Evolutionary conservation across 2,329 filamentous ascomycete genomes (phyloP), one percentile per base, ranked within the genome.

Genomic region (Chaetomiaceae sp.): DNA sequence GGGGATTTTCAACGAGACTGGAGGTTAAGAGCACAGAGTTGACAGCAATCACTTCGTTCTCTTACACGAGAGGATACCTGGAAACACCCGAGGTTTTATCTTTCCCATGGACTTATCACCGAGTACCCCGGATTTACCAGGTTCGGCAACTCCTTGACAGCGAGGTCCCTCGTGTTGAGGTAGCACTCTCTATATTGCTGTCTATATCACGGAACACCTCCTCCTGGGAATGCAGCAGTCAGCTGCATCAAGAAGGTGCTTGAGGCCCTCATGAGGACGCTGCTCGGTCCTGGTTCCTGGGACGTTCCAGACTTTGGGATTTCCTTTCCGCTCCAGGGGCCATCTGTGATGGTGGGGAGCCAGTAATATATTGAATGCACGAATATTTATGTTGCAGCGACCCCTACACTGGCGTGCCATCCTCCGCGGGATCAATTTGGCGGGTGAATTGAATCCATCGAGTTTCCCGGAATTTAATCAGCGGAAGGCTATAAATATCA

Each of bases 161-260:
- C 15, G 33, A 46, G 11, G 20, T 53, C 49, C 20, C 11, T 44
- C 48, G 38, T 36, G 22, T 36, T 25, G 6, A 39, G 29, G 56
- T 43, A 23, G 40, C 22, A 51, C 17, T 25, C 33, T 27, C 25
- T 45, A 60, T 56, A 61, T 61, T 58, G 49, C 53, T 22, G 34
- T 53, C 19, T 61, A 55, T 61, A 59, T 58, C 55, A 29, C 59
- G 59, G 59, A 61, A 43, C 45, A 56, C 58, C 52, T 39, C 17
- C 14, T 47, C 53, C 46, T n/a, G 53, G 44, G 23, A 29, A 37
- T 39, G 17, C 40, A 15, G 17, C 9, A n/a, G 5, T 31, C 20
- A 23, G 20, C 20, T 15, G 20, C 3, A 23, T 31, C 12, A 12
- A 37, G n/a, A 25, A 47, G 23, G 9, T 19, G 12, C 6, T 12